These are phyloP conservation scores for Pascua sp. DNA, from an alignment of 1,284 basidiomycete species.

Conservation along the genomic window DNA sequence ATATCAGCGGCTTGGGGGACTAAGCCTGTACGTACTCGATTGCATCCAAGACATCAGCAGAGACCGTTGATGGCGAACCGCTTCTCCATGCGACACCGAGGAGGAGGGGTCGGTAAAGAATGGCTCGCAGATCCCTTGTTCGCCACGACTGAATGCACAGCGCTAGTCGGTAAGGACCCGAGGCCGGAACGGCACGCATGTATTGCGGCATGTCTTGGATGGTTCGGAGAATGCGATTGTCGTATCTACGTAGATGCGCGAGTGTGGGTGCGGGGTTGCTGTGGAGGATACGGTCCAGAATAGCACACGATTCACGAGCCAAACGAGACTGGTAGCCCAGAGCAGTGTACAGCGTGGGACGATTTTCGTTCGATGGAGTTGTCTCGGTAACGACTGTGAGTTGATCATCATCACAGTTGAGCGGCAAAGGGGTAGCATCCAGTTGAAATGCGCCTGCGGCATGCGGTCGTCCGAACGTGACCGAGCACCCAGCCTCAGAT, in stretches of 20 bases:
- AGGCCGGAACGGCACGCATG: neutral
- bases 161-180: conserved; percentile 4
- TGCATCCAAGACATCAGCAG: conserved; percentile 10
- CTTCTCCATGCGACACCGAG: conserved; percentile 25
- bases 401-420: conserved; percentile 27
- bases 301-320: conserved; percentile 13
- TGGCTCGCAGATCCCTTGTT: conserved; percentile 20
- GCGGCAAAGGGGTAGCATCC: conserved; percentile 9
- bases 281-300: conserved; percentile 22
- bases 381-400: conserved; percentile 18
- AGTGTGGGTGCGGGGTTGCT: conserved; percentile 19
- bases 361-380: conserved; percentile 8
- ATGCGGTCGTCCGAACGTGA: conserved; percentile 18
- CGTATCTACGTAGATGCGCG: conserved; percentile 8
- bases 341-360: conserved; percentile 21
- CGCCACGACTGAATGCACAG: conserved; percentile 20
- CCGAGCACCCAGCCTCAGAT: conserved; percentile 25
- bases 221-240: neutral
- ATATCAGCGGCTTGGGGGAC: neutral
- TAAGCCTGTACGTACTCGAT: conserved; percentile 9
- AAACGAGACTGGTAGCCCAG: conserved; percentile 22
- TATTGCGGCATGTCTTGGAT: conserved; percentile 9
- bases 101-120: conserved; percentile 26
- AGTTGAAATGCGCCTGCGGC: conserved; percentile 1
- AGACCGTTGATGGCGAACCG: neutral